These are phyloP conservation scores for Pelargonium cotyledonis DNA, from an alignment of 441 rosid genomes.

Conservation along the genomic window DNA sequence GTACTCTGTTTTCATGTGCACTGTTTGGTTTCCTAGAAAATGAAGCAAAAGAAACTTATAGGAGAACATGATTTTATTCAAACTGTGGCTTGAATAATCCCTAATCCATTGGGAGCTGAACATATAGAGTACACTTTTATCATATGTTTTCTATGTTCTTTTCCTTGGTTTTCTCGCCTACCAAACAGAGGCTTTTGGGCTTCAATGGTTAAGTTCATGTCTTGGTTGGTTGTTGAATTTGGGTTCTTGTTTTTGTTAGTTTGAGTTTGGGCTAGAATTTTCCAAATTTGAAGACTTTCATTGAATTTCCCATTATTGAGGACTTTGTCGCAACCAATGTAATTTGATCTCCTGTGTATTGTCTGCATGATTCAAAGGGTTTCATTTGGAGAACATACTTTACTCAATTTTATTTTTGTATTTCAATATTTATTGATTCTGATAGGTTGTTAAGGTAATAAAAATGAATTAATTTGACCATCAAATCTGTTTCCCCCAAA, in stretches of 20 bases:
- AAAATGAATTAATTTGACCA: no score
- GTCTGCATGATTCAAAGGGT: no score
- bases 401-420: no score
- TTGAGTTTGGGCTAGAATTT: not conserved
- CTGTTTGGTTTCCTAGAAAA: constrained; percentile 20
- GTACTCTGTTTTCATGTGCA: not conserved
- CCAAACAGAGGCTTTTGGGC: no score
- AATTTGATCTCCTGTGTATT: no score
- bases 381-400: no score
- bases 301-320: not conserved
- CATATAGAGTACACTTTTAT: no score
- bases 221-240: not conserved
- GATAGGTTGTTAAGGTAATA: no score
- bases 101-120: no score
- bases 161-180: not conserved
- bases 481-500: no score
- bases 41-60: not conserved
- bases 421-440: no score
- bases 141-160: not conserved
- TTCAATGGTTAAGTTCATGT: not conserved
- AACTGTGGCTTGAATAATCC: no score
- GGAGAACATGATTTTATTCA: not conserved
- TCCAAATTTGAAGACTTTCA: not conserved
- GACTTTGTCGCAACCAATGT: not conserved
- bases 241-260: not conserved